Evolutionary conservation across 2,329 filamentous ascomycete genomes (phyloP).

Genomic region (Talaromyces amestolkiae): DNA sequence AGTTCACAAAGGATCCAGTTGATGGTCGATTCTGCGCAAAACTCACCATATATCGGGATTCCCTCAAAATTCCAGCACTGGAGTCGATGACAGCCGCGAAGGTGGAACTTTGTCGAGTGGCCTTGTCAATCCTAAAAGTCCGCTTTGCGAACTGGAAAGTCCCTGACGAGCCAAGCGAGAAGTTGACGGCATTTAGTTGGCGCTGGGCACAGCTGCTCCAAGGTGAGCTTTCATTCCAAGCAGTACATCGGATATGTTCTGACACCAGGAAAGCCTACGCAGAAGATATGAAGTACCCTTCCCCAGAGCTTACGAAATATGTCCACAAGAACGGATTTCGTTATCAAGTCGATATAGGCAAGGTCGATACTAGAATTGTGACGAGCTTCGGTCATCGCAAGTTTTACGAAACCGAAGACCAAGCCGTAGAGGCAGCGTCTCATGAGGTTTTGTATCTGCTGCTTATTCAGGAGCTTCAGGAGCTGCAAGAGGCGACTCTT

Average conservation of each 20-base stretch:
- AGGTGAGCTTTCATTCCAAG: conserved; percentile 24
- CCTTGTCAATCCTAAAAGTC: conserved; percentile 26
- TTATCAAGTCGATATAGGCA: conserved; percentile 28
- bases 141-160: conserved; percentile 29
- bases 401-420: conserved; percentile 24
- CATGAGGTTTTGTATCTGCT: conserved; percentile 30
- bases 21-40: conserved; percentile 27
- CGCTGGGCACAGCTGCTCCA: conserved; percentile 31
- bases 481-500: conserved; percentile 1
- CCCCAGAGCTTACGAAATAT: conserved; percentile 26
- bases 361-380: conserved; percentile 24
- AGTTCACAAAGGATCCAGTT: conserved; percentile 23
- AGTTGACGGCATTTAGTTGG: conserved; percentile 23
- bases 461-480: conserved; percentile 20
- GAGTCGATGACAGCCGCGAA: conserved; percentile 24
- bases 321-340: conserved; percentile 25
- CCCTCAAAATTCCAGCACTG: conserved; percentile 21
- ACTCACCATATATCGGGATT: conserved; percentile 31
- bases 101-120: conserved; percentile 28
- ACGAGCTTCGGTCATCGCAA: conserved; percentile 24
- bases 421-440: conserved; percentile 31
- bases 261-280: conserved; percentile 2
- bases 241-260: neutral
- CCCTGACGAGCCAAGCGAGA: conserved; percentile 28
- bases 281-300: conserved; percentile 1